Evolutionary conservation across 2,329 filamentous ascomycete genomes (phyloP).

Genomic region (Neocucurbitaria cava): DNA sequence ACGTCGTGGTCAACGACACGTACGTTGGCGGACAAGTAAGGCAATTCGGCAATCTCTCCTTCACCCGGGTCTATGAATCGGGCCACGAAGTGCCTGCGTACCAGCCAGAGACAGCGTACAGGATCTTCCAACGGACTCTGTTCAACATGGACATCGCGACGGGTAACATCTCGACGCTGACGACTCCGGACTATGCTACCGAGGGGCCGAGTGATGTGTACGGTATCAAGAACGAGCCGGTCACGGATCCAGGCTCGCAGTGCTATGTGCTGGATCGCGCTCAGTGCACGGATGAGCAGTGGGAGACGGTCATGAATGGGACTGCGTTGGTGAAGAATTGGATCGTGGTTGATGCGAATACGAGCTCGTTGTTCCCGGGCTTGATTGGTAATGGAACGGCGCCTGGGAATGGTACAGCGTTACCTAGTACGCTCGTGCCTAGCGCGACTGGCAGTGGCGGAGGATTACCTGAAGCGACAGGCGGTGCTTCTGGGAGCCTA

Average conservation of each 20-base stretch:
- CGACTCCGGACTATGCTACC: constrained; percentile 49
- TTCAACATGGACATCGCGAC: constrained; percentile 62
- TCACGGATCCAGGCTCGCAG: constrained; percentile 47
- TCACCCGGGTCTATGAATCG: constrained; percentile 60
- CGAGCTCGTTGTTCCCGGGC: constrained; percentile 39
- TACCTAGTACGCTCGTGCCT: not conserved
- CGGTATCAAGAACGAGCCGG: constrained; percentile 55
- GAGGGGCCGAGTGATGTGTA: constrained; percentile 49
- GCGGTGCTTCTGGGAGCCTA: constrained; percentile 8
- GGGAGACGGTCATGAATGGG: constrained; percentile 41
- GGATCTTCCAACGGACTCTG: constrained; percentile 61
- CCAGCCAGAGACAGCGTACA: constrained; percentile 58
- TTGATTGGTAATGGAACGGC: constrained; percentile 21
- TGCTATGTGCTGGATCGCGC: constrained; percentile 42
- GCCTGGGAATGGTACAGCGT: constrained; percentile 8
- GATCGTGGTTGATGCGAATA: constrained; percentile 45
- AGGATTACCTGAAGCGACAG: not conserved
- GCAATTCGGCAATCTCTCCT: constrained; percentile 73
- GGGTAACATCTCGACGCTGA: constrained; percentile 53
- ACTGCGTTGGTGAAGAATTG: constrained; percentile 41
- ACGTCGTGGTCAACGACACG: constrained; percentile 71
- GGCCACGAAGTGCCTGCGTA: constrained; percentile 61
- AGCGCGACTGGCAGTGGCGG: constrained; percentile 4
- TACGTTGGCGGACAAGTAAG: constrained; percentile 76
- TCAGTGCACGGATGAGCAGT: constrained; percentile 41